Evolutionary conservation across 192 early-diverging fungal genomes (phyloP).

Genomic region (Mortierella alpina): DNA sequence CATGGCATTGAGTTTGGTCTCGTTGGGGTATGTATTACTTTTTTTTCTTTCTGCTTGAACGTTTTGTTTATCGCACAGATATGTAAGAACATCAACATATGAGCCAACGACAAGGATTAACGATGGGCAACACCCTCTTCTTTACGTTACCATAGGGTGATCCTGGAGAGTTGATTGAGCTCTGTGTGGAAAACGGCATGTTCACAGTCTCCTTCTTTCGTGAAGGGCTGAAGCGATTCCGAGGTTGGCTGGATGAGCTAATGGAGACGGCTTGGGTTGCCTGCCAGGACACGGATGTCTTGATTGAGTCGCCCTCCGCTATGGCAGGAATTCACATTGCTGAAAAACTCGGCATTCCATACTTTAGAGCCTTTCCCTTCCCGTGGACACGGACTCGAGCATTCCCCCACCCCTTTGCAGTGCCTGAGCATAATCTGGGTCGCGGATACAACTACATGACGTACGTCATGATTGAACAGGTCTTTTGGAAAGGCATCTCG

Average conservation of each 20-base stretch:
- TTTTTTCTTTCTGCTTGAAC: background rate
- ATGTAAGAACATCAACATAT: too few relatives aligned
- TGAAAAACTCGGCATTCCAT: slow-evolving; percentile 69
- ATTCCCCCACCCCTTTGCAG: slow-evolving; percentile 79
- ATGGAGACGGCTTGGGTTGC: slow-evolving; percentile 65
- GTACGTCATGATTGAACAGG: slow-evolving; percentile 75
- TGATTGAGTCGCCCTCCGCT: slow-evolving; percentile 77
- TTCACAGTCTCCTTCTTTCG: slow-evolving; percentile 71
- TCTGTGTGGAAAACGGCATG: slow-evolving; percentile 78
- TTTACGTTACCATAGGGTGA: slow-evolving; percentile 28
- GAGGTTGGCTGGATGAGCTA: slow-evolving; percentile 72
- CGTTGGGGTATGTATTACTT: slow-evolving; percentile 66
- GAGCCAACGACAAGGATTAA: background rate
- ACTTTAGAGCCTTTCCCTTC: slow-evolving; percentile 77
- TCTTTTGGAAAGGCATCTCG: slow-evolving; percentile 72
- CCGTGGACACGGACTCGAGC: slow-evolving; percentile 80
- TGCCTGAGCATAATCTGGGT: slow-evolving; percentile 60
- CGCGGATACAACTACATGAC: slow-evolving; percentile 73
- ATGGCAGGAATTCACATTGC: slow-evolving; percentile 79
- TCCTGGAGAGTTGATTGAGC: slow-evolving; percentile 50
- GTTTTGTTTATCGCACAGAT: background rate
- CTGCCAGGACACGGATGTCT: slow-evolving; percentile 71
- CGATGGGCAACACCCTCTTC: background rate
- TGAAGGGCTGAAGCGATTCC: slow-evolving; percentile 69
- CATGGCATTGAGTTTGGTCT: slow-evolving; percentile 76